These are phyloP conservation scores for Cyberlindnera amylophila DNA, from an alignment of 805 yeast genomes.

Conservation along the genomic window DNA sequence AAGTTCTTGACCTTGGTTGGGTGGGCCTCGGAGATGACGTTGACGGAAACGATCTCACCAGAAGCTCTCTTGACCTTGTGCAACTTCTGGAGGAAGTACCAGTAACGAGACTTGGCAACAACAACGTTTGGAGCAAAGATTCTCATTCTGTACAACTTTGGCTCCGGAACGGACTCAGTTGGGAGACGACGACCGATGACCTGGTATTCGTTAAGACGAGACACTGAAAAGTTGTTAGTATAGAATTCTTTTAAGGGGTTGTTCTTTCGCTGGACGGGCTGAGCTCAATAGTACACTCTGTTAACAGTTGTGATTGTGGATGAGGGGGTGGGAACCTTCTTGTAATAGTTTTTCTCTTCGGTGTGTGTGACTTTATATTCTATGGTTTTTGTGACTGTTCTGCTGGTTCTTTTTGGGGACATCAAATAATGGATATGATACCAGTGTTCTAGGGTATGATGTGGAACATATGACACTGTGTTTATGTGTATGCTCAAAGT, in stretches of 20 bases:
- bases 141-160: slow-evolving; percentile 99
- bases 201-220: slow-evolving; percentile 98
- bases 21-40: slow-evolving; percentile 87
- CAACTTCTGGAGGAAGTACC: slow-evolving; percentile 99
- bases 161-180: slow-evolving; percentile 98
- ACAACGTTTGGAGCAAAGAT: slow-evolving; percentile 98
- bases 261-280: neutral
- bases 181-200: slow-evolving; percentile 99
- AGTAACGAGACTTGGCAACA: slow-evolving; percentile 99
- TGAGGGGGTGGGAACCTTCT: too few species aligned
- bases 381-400: too few species aligned
- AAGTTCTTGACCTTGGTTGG: slow-evolving; percentile 99
- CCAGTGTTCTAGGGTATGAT: neutral
- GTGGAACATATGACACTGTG: too few species aligned
- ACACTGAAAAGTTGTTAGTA: slow-evolving; percentile 46
- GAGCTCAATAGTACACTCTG: neutral
- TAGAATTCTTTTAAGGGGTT: neutral
- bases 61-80: slow-evolving; percentile 99
- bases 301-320: neutral
- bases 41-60: slow-evolving; percentile 96
- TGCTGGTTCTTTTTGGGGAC: too few species aligned
- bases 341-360: too few species aligned
- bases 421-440: too few species aligned
- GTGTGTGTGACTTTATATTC: too few species aligned
- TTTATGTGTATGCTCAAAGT: too few species aligned